These are phyloP conservation scores for Lactifluus piperatus DNA, from an alignment of 768 basidiomycete genomes.

Conservation along the genomic window DNA sequence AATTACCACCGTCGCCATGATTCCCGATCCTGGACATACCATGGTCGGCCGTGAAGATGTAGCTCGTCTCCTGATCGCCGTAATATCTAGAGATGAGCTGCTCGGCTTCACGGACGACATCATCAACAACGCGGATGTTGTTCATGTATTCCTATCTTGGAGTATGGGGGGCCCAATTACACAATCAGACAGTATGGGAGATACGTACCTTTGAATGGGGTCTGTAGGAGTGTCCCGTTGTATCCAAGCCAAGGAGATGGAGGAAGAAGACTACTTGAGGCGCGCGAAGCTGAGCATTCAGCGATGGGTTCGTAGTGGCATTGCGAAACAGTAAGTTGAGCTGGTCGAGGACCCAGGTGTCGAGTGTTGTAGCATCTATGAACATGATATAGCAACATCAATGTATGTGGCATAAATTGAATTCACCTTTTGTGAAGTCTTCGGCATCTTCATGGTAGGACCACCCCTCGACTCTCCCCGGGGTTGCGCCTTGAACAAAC, in stretches of 20 bases:
- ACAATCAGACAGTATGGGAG: no score
- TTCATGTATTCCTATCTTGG: slow-evolving; percentile 70
- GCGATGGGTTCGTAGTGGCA: slow-evolving; percentile 27
- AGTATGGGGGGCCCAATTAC: neutral
- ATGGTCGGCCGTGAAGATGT: slow-evolving; percentile 81
- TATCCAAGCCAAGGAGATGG: slow-evolving; percentile 78
- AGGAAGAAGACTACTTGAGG: slow-evolving; percentile 71
- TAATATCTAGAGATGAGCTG: slow-evolving; percentile 55
- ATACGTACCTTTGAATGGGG: slow-evolving; percentile 36
- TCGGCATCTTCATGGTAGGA: slow-evolving; percentile 69
- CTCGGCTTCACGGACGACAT: slow-evolving; percentile 61
- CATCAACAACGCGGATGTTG: slow-evolving; percentile 73
- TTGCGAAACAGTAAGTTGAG: no score
- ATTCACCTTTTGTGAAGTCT: slow-evolving; percentile 75
- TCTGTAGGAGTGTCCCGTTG: slow-evolving; percentile 79
- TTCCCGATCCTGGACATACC: slow-evolving; percentile 87
- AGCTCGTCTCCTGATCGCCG: slow-evolving; percentile 58
- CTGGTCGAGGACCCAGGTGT: no score
- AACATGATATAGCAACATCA: neutral
- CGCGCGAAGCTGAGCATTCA: slow-evolving; percentile 45
- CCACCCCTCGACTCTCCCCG: slow-evolving; percentile 66
- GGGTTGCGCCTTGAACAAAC: slow-evolving; percentile 65
- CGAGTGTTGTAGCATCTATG: slow-evolving; percentile 51
- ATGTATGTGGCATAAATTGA: neutral
- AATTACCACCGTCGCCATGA: slow-evolving; percentile 77